A percentile compares a stretch with the other conserved stretches of the same genome.
Conservation (phyloP, 805 yeast genomes). For the Candida succiphila region DNA sequence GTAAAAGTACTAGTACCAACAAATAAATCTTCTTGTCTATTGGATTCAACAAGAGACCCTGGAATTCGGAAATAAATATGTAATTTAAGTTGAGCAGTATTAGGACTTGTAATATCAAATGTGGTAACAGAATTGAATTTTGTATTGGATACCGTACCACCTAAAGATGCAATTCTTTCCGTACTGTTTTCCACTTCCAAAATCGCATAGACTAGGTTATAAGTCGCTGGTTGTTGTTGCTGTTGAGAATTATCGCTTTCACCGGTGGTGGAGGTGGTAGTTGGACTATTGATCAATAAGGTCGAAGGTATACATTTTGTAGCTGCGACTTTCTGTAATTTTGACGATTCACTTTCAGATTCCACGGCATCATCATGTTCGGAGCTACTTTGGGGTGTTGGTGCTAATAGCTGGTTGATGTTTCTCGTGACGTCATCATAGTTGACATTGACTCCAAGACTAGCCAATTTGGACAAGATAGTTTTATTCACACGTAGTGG, state of each 20-base stretch:
- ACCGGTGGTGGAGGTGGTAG: slow-evolving; percentile 52
- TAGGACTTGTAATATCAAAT: slow-evolving; percentile 71
- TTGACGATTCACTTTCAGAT: slow-evolving; percentile 18
- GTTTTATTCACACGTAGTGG: slow-evolving; percentile 55
- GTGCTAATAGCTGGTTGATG: slow-evolving; percentile 21
- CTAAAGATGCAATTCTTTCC: slow-evolving; percentile 75
- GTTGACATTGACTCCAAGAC: slow-evolving; percentile 35
- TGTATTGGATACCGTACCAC: slow-evolving; percentile 71
- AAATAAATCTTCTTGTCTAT: slow-evolving; percentile 51
- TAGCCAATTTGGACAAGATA: slow-evolving; percentile 55
- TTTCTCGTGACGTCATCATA: slow-evolving; percentile 21
- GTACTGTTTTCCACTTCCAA: slow-evolving; percentile 94
- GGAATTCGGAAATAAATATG: slow-evolving; percentile 79
- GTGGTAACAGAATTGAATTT: slow-evolving; percentile 84
- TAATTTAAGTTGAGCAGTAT: slow-evolving; percentile 39
- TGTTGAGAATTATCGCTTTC: slow-evolving; percentile 29
- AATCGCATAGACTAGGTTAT: slow-evolving; percentile 63
- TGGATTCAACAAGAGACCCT: slow-evolving; percentile 36
- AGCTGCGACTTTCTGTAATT: slow-evolving; percentile 16
- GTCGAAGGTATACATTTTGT: slow-evolving; percentile 36
- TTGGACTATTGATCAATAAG: slow-evolving; percentile 19
- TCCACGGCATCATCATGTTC: slow-evolving; percentile 17
- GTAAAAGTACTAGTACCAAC: slow-evolving; percentile 64
- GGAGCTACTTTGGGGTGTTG: too few relatives aligned
- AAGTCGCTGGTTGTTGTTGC: slow-evolving; percentile 37